Base-by-base conservation (phyloP, 2,329 filamentous ascomycete species). In the Neocucurbitaria cava region DNA sequence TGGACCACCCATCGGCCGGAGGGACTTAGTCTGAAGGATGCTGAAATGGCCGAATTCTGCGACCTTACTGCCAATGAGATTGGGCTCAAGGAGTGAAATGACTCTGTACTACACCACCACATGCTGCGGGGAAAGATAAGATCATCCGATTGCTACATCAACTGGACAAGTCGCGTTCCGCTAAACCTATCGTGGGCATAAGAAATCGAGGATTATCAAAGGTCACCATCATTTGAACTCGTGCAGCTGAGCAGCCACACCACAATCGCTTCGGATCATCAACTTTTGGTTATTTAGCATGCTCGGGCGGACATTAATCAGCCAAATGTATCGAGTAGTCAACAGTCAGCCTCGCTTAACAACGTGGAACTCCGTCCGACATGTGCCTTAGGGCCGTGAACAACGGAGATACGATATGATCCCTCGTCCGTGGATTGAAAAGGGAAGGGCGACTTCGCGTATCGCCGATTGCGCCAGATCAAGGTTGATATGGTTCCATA, bases 1-100 rank as follows among this genome's bases (percentile, higher is more conserved):
- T 75, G 73, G 72, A 74, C 71, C 5, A 75, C 73, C n/a, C 72
- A 75, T 31, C 59, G 52, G n/a, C 71, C 73, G 2, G 55, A 67
- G 30, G 73, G 73, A 1, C 59, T 75, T 18, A 74, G 70, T 42
- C 58, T 68, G 51, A 74, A 74, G 49, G 73, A 75, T 30, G 65
- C 72, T 3, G 63, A 71, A 11, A 75, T 75, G 72, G 73, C 73
- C 21, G 71, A 73, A 41, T 73, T 74, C 23, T 75, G 72, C 33
- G 62, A 75, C 45, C 50, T 46, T 7, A 61, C 43, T n/a, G 72
- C 72, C 3, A 55, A 54, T 10, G 61, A 66, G 39, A 63, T 74
- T 41, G 72, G 71, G 15, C 47, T 72, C 33, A 68, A 66, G 35
- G 45, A 49, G 9, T 52, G 45, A 54, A 23, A 15, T 2, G 5